Percentiles rank a stretch among this genome's conserved stretches.
Evolutionary conservation across 805 yeast genomes (phyloP).

Genomic region (Cyberlindnera japonica): DNA sequence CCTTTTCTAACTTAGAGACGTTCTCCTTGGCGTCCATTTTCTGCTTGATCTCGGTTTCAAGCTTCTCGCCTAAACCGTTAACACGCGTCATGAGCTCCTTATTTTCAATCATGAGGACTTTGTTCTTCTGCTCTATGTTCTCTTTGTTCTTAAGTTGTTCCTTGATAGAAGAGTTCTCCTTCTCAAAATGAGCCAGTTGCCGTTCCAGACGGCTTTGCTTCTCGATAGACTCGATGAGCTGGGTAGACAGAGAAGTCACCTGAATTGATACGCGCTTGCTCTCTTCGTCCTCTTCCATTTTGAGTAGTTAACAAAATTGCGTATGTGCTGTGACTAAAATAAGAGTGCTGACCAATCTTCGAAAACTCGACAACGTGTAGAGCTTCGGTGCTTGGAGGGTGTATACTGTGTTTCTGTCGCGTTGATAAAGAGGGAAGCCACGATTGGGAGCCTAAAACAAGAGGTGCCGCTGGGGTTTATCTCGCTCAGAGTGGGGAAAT

Average conservation of each 20-base stretch:
- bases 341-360: no score
- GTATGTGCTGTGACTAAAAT: no score
- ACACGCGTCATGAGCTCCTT: slow-evolving; percentile 33
- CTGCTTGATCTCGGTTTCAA: slow-evolving; percentile 30
- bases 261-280: slow-evolving; percentile 47
- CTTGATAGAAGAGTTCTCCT: slow-evolving; percentile 33
- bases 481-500: no score
- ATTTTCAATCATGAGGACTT: slow-evolving; percentile 30
- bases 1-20: slow-evolving; percentile 57
- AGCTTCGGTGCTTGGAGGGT: neutral
- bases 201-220: slow-evolving; percentile 55
- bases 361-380: no score
- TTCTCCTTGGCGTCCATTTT: slow-evolving; percentile 55
- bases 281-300: slow-evolving; percentile 31
- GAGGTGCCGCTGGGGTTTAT: no score
- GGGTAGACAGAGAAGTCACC: slow-evolving; percentile 54
- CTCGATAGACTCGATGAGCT: slow-evolving; percentile 56
- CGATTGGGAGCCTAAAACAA: no score
- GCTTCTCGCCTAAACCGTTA: slow-evolving; percentile 30
- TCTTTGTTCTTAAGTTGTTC: slow-evolving; percentile 22
- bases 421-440: no score
- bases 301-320: neutral
- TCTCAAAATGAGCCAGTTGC: slow-evolving; percentile 36
- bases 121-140: slow-evolving; percentile 18
- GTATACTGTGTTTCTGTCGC: neutral